Evolutionary conservation across 441 rosid genomes (phyloP).

Genomic region (Gossypium schwendimanii): DNA sequence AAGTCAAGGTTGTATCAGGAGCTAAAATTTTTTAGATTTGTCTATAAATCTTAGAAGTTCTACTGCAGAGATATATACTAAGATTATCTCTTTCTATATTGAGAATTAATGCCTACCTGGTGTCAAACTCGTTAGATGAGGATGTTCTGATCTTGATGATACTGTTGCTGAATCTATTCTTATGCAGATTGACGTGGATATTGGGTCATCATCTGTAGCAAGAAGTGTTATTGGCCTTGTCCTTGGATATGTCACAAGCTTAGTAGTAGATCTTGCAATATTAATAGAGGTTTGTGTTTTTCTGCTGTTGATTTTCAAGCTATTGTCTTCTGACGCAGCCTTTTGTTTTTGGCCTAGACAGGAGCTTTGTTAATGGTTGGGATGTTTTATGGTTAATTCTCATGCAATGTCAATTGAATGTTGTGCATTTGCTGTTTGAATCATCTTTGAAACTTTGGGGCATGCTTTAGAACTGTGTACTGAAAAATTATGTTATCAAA

Average conservation of each 20-base stretch:
- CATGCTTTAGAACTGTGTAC: constrained; percentile 4
- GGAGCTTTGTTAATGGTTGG: neutral
- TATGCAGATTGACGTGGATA: constrained; percentile 90
- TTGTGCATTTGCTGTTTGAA: constrained; percentile 3
- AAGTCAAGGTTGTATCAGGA: neutral
- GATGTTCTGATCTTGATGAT: neutral
- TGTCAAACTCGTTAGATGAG: neutral
- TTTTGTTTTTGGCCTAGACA: neutral
- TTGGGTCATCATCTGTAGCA: constrained; percentile 98
- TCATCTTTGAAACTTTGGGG: neutral
- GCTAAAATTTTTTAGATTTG: neutral
- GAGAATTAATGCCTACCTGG: neutral
- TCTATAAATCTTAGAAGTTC: neutral
- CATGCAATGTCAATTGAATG: neutral
- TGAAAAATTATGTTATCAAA: neutral
- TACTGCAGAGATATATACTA: neutral
- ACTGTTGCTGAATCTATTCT: constrained; percentile 3
- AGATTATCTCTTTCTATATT: neutral
- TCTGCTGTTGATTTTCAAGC: neutral
- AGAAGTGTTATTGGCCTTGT: constrained; percentile 88
- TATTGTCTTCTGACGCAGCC: neutral
- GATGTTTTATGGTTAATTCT: neutral
- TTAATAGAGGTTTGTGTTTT: constrained; percentile 70
- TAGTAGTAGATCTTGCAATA: constrained; percentile 94
- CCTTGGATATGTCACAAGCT: constrained; percentile 90